These are phyloP conservation scores for Melianthus villosus DNA, from an alignment of 441 rosid genomes.

Conservation along the genomic window DNA sequence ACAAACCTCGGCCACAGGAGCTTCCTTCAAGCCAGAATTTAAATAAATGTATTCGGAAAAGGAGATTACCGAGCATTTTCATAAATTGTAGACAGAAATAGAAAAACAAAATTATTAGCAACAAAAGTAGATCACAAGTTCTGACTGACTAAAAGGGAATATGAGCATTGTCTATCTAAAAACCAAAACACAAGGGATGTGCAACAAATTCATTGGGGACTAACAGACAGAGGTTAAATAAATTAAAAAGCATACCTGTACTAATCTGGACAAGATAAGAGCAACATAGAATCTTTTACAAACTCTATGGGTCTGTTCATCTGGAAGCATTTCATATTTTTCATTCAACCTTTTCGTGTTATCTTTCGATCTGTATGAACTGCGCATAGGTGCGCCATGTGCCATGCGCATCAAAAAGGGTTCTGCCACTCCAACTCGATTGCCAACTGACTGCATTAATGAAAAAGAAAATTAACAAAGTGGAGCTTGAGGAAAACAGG, in stretches of 20 bases:
- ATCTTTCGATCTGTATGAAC: slow-evolving; percentile 27
- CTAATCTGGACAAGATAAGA: slow-evolving; percentile 83
- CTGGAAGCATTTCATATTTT: slow-evolving; percentile 41
- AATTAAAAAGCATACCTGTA: slow-evolving; percentile 39
- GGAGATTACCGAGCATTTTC: no score
- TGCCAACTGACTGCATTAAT: slow-evolving; percentile 89
- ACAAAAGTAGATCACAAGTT: no score
- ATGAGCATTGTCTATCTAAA: no score
- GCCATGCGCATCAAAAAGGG: slow-evolving; percentile 99
- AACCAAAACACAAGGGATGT: no score
- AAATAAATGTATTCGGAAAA: slow-evolving; percentile 12
- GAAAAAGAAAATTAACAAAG: no score
- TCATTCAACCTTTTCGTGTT: slow-evolving; percentile 23
- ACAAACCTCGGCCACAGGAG: slow-evolving; percentile 86
- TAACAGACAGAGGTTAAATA: slow-evolving; percentile 2
- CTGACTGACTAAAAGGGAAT: no score
- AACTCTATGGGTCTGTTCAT: slow-evolving; percentile 67
- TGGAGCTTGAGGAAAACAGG: no score
- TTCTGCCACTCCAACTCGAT: slow-evolving; percentile 85
- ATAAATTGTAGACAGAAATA: no score
- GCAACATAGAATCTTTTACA: slow-evolving; percentile 93
- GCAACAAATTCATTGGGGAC: no score
- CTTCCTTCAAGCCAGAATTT: slow-evolving; percentile 52
- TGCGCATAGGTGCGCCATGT: slow-evolving; percentile 75
- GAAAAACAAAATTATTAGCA: no score